Evolutionary conservation across 306 rosid species (phyloP).

Genomic region (Alnus rubra): DNA sequence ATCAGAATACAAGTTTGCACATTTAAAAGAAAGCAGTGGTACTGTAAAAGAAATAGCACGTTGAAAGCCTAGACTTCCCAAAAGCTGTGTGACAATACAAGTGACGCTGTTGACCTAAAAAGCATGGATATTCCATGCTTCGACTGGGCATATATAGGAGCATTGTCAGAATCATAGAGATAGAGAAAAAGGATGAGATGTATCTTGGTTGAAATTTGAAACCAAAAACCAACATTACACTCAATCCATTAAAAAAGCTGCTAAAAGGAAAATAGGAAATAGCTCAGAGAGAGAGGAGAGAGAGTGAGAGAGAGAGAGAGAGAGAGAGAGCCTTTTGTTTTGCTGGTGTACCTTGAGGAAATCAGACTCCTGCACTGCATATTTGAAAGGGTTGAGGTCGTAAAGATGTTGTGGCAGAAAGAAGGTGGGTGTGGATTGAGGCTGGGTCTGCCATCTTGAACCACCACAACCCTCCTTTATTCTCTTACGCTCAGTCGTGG

Average conservation of each 20-base stretch:
- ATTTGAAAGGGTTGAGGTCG: slow-evolving; percentile 50
- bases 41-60: background rate
- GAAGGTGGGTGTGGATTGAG: slow-evolving; percentile 22
- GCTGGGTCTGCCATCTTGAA: slow-evolving; percentile 38
- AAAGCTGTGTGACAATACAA: slow-evolving; percentile 23
- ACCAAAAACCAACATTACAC: slow-evolving; percentile 32
- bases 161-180: slow-evolving; percentile 14
- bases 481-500: slow-evolving; percentile 41
- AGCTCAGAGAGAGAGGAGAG: too few species aligned
- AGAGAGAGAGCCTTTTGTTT: too few species aligned
- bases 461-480: slow-evolving; percentile 40
- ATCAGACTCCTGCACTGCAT: slow-evolving; percentile 48
- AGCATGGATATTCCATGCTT: slow-evolving; percentile 18
- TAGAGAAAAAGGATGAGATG: too few species aligned
- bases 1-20: background rate
- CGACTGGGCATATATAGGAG: slow-evolving; percentile 25
- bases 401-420: slow-evolving; percentile 39
- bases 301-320: too few species aligned
- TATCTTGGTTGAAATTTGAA: slow-evolving; percentile 13
- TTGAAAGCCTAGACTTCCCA: slow-evolving; percentile 10
- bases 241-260: slow-evolving; percentile 27
- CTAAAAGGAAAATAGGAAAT: background rate
- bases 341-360: slow-evolving; percentile 50
- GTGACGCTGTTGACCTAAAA: slow-evolving; percentile 25
- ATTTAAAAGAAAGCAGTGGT: too few species aligned